Evolutionary conservation across 2,329 filamentous ascomycete species (phyloP), one percentile per base, ranked within the genome.

Genomic region (Phoma sp.): DNA sequence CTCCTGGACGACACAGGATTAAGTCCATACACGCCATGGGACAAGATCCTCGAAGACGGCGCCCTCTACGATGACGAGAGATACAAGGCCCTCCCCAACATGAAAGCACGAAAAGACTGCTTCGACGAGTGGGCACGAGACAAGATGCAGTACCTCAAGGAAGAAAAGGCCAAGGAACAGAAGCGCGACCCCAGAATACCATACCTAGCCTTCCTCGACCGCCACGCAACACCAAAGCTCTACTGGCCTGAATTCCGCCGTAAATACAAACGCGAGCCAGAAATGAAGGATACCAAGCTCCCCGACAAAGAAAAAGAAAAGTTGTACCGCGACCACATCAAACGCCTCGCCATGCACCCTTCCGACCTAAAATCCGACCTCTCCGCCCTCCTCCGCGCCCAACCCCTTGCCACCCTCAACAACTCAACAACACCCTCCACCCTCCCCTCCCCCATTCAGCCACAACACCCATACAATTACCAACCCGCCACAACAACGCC

Each of bases 221-320:
- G 88, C 43, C 85, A 92, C 63, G 94, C 93, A 0, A 95, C 88
- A 0, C 89, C 91, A 0, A 98, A 96, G 77, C 82, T 99, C 1
- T 99, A 96, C 80, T 99, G 95, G 95, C 89, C 91, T 0, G 95
- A 99, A 73, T 99, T 99, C 77, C 92, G 91, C 67, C 84, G 95
- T 31, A 99, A 97, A 72, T 95, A 87, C 76, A 89, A 89, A 62
- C 93, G 89, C 62, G 92, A 96, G 61, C 76, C 84, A 0, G 84
- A 88, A 47, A 92, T 99, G 89, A 89, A 88, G 57, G 89, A 94
- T 55, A 80, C 85, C 15, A 78, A 80, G 55, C 62, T 82, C 4
- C 63, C 73, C 19, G 81, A 82, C 68, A 91, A 89, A 73, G 91
- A 94, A 47, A 84, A 89, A 31, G 91, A 96, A 71, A 92, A 89